These are phyloP conservation scores for Picea sitchensis DNA, from an alignment of 75 land plant species.

Conservation along the genomic window DNA sequence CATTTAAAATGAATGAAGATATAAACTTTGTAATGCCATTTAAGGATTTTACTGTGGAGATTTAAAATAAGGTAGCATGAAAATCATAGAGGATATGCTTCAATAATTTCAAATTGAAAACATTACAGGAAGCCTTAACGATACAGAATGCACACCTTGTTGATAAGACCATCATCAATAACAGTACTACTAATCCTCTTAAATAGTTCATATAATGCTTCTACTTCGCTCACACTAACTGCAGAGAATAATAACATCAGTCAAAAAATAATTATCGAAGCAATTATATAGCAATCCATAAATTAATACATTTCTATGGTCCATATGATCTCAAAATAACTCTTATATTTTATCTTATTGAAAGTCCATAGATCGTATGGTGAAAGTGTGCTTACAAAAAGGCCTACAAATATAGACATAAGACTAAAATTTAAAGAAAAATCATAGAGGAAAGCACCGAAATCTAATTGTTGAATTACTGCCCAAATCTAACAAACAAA, in stretches of 20 bases:
- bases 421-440: neutral
- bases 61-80: neutral
- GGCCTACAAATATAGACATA: neutral
- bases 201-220: conserved; percentile 45
- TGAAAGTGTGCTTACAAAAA: neutral
- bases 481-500: neutral
- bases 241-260: neutral
- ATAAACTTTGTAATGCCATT: neutral
- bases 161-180: conserved; percentile 35
- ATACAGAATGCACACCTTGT: conserved; percentile 26
- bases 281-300: neutral
- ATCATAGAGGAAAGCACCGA: neutral
- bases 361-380: neutral
- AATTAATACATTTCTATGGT: neutral
- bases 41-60: neutral
- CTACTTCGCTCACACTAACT: conserved; percentile 48
- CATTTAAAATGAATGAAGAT: neutral
- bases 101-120: neutral
- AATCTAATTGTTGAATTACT: neutral
- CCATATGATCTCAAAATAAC: neutral
- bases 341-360: neutral
- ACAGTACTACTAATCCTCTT: conserved; percentile 43
- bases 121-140: neutral
- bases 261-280: neutral
- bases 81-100: neutral